Percentiles rank a stretch among this genome's conserved stretches.
Evolutionary conservation across 1,284 basidiomycete species (phyloP).

Genomic region (Leccinum subrobustum): DNA sequence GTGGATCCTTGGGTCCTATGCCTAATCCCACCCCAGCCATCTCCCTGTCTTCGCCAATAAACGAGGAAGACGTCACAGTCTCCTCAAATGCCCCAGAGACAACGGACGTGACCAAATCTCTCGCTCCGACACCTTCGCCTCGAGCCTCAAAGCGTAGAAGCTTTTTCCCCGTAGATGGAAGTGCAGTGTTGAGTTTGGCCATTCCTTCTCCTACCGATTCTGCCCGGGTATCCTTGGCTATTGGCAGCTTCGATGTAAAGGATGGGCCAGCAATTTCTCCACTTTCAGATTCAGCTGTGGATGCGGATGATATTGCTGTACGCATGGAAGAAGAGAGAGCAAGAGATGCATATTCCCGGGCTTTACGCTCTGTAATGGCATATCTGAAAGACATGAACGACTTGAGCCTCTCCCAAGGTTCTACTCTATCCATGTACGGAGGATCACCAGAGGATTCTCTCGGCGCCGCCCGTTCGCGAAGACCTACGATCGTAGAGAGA

Average conservation of each 20-base stretch:
- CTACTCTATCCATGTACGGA: slow-evolving; percentile 55
- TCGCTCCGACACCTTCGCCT: slow-evolving; percentile 46
- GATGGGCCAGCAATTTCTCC: slow-evolving; percentile 32
- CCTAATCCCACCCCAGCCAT: slow-evolving; percentile 29
- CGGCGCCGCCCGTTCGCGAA: slow-evolving; percentile 48
- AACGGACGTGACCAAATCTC: slow-evolving; percentile 39
- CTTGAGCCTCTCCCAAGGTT: slow-evolving; percentile 60
- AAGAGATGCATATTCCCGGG: slow-evolving; percentile 69
- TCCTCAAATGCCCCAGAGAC: slow-evolving; percentile 5
- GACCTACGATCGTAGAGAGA: slow-evolving; percentile 62
- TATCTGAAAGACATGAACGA: slow-evolving; percentile 96
- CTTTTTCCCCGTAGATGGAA: slow-evolving; percentile 78
- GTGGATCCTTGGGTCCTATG: slow-evolving; percentile 52
- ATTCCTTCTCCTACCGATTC: slow-evolving; percentile 65
- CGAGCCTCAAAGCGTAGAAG: slow-evolving; percentile 73
- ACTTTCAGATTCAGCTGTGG: slow-evolving; percentile 48
- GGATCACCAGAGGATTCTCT: slow-evolving; percentile 41
- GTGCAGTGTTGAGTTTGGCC: slow-evolving; percentile 49
- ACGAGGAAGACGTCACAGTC: slow-evolving; percentile 21
- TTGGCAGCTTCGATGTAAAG: slow-evolving; percentile 43
- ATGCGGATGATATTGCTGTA: slow-evolving; percentile 39
- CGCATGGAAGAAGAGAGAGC: slow-evolving; percentile 69
- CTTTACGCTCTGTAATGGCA: slow-evolving; percentile 87
- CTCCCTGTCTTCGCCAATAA: slow-evolving; percentile 29
- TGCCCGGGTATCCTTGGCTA: slow-evolving; percentile 49